Base-by-base conservation (phyloP, 2,329 filamentous ascomycete genomes). In the Boeremia lycopersici region DNA sequence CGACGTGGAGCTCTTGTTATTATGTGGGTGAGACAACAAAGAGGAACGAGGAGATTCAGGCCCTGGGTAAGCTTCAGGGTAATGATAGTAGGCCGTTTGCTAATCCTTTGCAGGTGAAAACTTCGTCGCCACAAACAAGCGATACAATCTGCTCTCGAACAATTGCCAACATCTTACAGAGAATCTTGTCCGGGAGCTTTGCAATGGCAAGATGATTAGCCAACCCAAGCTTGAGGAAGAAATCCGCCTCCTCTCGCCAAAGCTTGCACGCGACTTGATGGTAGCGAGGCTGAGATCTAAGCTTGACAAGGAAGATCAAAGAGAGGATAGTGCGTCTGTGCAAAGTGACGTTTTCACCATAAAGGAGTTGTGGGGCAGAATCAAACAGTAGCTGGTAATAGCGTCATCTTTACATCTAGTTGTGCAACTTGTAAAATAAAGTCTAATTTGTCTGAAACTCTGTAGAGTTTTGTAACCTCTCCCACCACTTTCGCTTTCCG, bases 111-210 rank as follows among this genome's bases (percentile, higher is more conserved):
- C 17, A 57, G 54, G 54, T 3, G 49, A 57, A 38, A 7, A 35
- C 3, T 57, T 57, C 41, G 53, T 57, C 11, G 41, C 49, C 12
- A 42, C 46, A 26, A 57, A 57, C n/a, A 53, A 50, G 19, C 49
- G 54, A 10, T 57, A 57, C 31, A 57, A 47, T 10, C 19, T 57
- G 10, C 17, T 53, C 1, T 57, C 54, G 6, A 57, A 57, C 36
- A 57, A 57, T 19, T 57, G 54, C 30, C 54, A 57, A 26, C 54
- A 57, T 15, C 54, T 57, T 11, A 53, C 54, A 2, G 54, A 53
- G 31, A 53, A 48, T 13, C 48, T 57, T 2, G n/a, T 57, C 2
- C 26, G 17, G 23, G 49, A 57, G 30, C 49, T 57, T 0, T 57
- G 54, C 33, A 50, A 57, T 17, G 54, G 54, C 36, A 57, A 47